Evolutionary conservation across 306 rosid genomes (phyloP).

Genomic region (Clitoria ternatea): DNA sequence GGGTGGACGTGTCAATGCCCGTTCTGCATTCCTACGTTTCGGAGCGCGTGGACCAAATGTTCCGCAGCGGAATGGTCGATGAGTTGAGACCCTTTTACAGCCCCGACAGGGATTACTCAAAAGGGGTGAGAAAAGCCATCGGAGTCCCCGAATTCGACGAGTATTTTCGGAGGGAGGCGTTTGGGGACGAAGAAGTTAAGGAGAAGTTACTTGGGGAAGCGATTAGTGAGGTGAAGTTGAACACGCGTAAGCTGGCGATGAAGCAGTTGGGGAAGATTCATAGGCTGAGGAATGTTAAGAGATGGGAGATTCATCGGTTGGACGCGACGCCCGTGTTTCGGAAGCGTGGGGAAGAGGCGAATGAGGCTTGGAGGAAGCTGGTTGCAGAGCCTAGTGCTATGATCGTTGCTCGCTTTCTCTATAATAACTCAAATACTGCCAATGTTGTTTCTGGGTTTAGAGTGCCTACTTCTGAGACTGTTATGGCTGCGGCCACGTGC

Average conservation of each 20-base stretch:
- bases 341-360: conserved; percentile 44
- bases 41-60: conserved; percentile 65
- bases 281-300: conserved; percentile 45
- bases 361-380: conserved; percentile 60
- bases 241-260: conserved; percentile 54
- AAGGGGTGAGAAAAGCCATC: conserved; percentile 69
- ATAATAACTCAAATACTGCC: not conserved
- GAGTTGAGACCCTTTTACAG: conserved; percentile 49
- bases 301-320: conserved; percentile 59
- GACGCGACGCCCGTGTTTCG: conserved; percentile 77
- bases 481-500: conserved; percentile 39
- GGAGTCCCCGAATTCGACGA: conserved; percentile 81
- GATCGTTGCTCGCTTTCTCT: conserved; percentile 49
- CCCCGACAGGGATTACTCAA: conserved; percentile 44
- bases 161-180: conserved; percentile 43
- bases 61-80: conserved; percentile 52
- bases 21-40: conserved; percentile 46
- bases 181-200: conserved; percentile 20
- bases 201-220: conserved; percentile 37
- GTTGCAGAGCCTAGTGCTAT: conserved; percentile 51
- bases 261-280: conserved; percentile 58
- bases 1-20: conserved; percentile 65
- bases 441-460: conserved; percentile 10
- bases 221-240: conserved; percentile 44
- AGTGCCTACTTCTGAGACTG: conserved; percentile 15